Evolutionary conservation across 768 basidiomycete species (phyloP).

Genomic region (Termitomyces sp.): DNA sequence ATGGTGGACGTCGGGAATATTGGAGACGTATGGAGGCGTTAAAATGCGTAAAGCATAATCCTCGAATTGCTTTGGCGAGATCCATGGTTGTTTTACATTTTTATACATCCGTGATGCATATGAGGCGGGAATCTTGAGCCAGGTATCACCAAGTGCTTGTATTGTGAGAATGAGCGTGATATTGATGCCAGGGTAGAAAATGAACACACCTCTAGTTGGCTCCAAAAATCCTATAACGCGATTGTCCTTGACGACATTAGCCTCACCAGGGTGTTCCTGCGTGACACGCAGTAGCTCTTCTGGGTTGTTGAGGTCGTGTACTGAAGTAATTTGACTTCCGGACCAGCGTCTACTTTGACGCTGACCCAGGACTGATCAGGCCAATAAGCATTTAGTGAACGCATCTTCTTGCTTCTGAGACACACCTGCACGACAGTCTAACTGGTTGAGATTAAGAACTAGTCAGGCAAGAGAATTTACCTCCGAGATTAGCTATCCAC

Average conservation of each 20-base stretch:
- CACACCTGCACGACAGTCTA: conserved; percentile 15
- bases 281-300: conserved; percentile 40
- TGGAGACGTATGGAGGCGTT: conserved; percentile 42
- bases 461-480: conserved; percentile 6
- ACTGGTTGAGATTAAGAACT: background rate
- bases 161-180: background rate
- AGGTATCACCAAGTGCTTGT: conserved; percentile 39
- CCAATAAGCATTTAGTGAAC: background rate
- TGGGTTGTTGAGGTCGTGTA: conserved; percentile 37
- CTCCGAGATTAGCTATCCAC: conserved; percentile 58
- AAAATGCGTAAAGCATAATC: conserved; percentile 28
- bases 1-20: conserved; percentile 35
- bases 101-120: conserved; percentile 2
- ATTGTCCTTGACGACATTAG: conserved; percentile 35
- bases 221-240: conserved; percentile 53
- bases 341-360: conserved; percentile 31
- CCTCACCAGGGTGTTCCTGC: conserved; percentile 46
- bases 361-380: conserved; percentile 6
- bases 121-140: conserved; percentile 38
- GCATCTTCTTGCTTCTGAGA: background rate
- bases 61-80: conserved; percentile 23
- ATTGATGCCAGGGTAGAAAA: background rate
- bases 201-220: conserved; percentile 47
- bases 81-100: conserved; percentile 25
- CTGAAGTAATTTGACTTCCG: conserved; percentile 33